Percentiles rank a stretch among this genome's conserved stretches.
phyloP scores from a whole-genome alignment of 2,329 filamentous ascomycete species.

The Verticillium alfalfae region DNA sequence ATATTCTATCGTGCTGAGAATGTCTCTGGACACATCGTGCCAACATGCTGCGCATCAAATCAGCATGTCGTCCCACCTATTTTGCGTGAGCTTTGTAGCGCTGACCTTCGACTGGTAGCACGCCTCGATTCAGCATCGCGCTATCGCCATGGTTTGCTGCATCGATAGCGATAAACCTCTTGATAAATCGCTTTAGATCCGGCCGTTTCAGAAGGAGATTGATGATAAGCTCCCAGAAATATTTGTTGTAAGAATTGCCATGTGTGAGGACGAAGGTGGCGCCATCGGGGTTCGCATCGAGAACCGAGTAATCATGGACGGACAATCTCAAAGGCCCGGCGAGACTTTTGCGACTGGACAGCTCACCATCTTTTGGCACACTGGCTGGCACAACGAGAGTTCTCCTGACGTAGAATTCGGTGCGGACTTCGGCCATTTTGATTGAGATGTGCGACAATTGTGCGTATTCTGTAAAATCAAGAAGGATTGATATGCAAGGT shows the following conservation, averaged over 20 bases:
- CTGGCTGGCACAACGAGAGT: slow-evolving; percentile 2
- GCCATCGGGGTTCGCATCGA: neutral
- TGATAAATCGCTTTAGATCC: neutral
- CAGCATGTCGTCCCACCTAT: neutral
- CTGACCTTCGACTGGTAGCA: neutral
- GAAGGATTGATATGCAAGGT: neutral
- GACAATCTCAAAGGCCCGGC: slow-evolving; percentile 1
- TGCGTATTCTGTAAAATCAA: neutral
- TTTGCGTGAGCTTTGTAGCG: neutral
- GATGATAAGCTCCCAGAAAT: slow-evolving; percentile 5
- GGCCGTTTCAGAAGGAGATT: neutral
- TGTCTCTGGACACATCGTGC: slow-evolving; percentile 6
- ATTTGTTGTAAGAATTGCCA: slow-evolving; percentile 6
- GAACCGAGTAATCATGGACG: slow-evolving; percentile 4
- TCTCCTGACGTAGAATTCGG: neutral
- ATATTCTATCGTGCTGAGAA: slow-evolving; percentile 1
- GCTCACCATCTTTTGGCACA: neutral
- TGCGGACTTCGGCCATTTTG: neutral
- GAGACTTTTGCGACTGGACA: neutral
- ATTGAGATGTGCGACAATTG: neutral
- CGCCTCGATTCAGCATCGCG: neutral
- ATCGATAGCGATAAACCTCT: slow-evolving; percentile 4
- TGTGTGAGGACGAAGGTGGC: slow-evolving; percentile 5
- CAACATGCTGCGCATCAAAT: slow-evolving; percentile 1
- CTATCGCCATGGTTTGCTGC: slow-evolving; percentile 8